Evolutionary conservation across 352 stramenopile species (phyloP).

Genomic region (Aphanomyces stellatus): DNA sequence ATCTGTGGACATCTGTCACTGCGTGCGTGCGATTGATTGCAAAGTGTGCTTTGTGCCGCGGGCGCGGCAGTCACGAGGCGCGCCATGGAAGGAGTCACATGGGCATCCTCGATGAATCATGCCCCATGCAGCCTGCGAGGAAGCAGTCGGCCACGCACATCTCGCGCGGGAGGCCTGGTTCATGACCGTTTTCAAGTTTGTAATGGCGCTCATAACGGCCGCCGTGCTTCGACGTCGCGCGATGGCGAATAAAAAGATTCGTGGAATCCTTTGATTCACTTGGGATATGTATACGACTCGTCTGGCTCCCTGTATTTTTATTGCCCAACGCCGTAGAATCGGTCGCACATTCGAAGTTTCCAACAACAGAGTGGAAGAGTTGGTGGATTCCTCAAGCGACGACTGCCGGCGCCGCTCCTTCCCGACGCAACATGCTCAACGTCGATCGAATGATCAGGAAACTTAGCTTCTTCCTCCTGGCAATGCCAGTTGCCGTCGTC

Average conservation of each 20-base stretch:
- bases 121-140: no score
- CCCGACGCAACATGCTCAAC: background rate
- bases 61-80: no score
- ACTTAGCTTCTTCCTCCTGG: background rate
- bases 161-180: no score
- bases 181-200: background rate
- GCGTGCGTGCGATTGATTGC: no score
- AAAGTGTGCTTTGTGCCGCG: no score
- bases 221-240: background rate
- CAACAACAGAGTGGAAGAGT: no score
- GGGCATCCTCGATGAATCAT: no score
- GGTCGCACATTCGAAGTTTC: background rate
- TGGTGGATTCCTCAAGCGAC: no score
- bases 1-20: no score
- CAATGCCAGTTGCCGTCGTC: background rate
- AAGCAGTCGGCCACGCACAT: background rate
- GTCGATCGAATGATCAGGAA: background rate
- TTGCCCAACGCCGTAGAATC: no score
- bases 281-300: slow-evolving; percentile 5
- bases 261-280: background rate
- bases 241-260: background rate
- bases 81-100: no score
- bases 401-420: background rate
- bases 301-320: no score
- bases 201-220: background rate